Base-by-base conservation (phyloP, 2,329 filamentous ascomycete species). In the Basipetospora chlamydospora region DNA sequence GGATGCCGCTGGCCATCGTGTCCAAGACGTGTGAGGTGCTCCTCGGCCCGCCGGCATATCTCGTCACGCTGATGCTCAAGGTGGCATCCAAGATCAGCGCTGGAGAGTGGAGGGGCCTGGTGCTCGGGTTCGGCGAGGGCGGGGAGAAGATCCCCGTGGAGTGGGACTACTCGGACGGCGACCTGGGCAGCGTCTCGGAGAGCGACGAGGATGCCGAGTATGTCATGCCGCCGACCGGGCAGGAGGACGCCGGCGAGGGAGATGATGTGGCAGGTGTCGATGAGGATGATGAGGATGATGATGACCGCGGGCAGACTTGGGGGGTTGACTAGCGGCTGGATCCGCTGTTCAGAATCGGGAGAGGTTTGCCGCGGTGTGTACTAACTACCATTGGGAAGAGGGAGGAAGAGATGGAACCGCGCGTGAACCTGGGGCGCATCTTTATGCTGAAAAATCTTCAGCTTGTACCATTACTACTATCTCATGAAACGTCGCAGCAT, bases 11-110 rank as follows among this genome's bases (percentile, higher is more conserved):
- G 35, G 69, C 75, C 3, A 70, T 93, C 21, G 68, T 93, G 18
- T 72, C 78, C 39, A 87, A 83, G 56, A 86, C 85, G 0, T 77
- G 73, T 43, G 76, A 82, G 35, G 67, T 90, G 21, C 67, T 93
- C 4, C 60, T 94, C 11, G 76, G 81, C 0, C 85, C 85, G n/a
- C 85, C 87, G 0, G 72, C 78, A 12, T 75, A 87, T 47, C 67
- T 93, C 2, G 70, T 93, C 25, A 66, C 73, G 18, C 63, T 93
- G 28, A 86, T 94, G 66, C 67, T 94, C 4, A 75, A 76, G 39
- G 83, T 94, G 39, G 83, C 86, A 1, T 77, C 81, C 0, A 76
- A 73, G 42, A 84, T 94, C 42, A 70, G 77, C 1, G 64, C 65
- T 21, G 73, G 70, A 13, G 66, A 72, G 57, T 75, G 69, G 77